Base-by-base conservation (phyloP, 768 basidiomycete genomes). In the Mycena metata region DNA sequence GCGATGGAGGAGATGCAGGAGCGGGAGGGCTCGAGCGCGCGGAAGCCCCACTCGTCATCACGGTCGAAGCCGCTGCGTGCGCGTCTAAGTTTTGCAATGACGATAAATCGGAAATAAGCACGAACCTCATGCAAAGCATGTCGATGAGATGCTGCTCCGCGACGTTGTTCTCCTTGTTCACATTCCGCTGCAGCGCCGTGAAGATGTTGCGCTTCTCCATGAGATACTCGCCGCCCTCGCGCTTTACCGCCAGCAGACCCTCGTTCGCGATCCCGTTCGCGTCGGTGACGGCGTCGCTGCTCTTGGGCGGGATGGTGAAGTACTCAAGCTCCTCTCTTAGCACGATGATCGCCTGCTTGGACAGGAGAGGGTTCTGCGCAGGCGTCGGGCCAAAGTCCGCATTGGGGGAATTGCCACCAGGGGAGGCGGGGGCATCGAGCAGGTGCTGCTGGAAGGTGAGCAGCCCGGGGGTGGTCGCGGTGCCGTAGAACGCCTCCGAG, bases 111-210 rank as follows among this genome's bases (percentile, higher is more conserved):
- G 51, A 43, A 26, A 33, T 1, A 50, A 30, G 45, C 23, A 69
- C 82, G 47, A 77, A 97, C 97, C 96, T 98, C 95, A 98, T 98
- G 83, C 97, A 99, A 69, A 99, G 85, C 98, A 99, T 99, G 82
- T 99, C 98, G 80, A 99, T 99, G 74, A 99, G 83, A 83, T 99
- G 98, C 81, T 99, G 97, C 81, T 99, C 98, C 19, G 98, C 98
- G 60, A 98, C 86, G 79, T 99, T 99, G 78, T 98, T 98, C 83
- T 98, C 97, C 84, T 97, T 97, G 82, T 97, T 97, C 70, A 99
- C 97, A 80, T 99, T 99, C 74, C 98, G 87, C 84, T 99, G 97
- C 63, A 99, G 84, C 45, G 98, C 98, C 3, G 97, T 97, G 79
- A 99, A 99, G 75, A 99, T 98, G 79, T 91, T 94, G 76, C 88